Evolutionary conservation across 805 yeast species (phyloP), one percentile per base, ranked within the genome.

Genomic region (Starmera quercuum): DNA sequence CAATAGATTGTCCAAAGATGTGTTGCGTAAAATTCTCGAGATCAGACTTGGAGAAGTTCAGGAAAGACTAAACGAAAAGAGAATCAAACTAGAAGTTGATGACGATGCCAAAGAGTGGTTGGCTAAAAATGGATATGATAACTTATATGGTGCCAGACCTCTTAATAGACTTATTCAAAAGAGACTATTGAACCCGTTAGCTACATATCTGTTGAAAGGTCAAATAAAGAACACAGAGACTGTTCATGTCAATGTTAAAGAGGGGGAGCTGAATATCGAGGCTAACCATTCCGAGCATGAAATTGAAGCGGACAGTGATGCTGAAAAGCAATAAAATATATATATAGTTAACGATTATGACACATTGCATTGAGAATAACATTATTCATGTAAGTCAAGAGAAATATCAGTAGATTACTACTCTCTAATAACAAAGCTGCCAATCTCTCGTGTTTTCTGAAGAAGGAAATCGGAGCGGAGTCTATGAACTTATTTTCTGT

Each of bases 91-190:
- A 24, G 58, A 66, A 0, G 61, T 84, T 16, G 53, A 73, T 2
- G 74, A 71, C 7, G 75, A 61, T 3, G 94, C 90, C 4, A 85
- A 82, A 54, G 72, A 68, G 11, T 79, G 92, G 81, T 64, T 92
- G 25, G 78, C 90, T 4, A 77, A 80, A 20, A 67, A 82, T 44
- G 98, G 98, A 4, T 92, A 90, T 55, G 97, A 90, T 52, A 83
- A 85, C 21, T 58, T 79, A 28, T 92, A 90, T 52, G 98, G 98
- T 46, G 98, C 98, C 0, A 75, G 98, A 53, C 98, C 98, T 9
- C 69, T 92, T 56, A 90, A 92, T 65, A 74, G 98, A 49, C 70
- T 87, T 33, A 77, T 90, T 39, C 95, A 87, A 56, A 84, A 81
- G 63, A 62, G 71, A 41, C 54, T 92, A n/a, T 66, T 92, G 57